These are phyloP conservation scores for Fusarium subtropicale DNA, from an alignment of 2,329 filamentous ascomycete genomes.

Conservation along the genomic window DNA sequence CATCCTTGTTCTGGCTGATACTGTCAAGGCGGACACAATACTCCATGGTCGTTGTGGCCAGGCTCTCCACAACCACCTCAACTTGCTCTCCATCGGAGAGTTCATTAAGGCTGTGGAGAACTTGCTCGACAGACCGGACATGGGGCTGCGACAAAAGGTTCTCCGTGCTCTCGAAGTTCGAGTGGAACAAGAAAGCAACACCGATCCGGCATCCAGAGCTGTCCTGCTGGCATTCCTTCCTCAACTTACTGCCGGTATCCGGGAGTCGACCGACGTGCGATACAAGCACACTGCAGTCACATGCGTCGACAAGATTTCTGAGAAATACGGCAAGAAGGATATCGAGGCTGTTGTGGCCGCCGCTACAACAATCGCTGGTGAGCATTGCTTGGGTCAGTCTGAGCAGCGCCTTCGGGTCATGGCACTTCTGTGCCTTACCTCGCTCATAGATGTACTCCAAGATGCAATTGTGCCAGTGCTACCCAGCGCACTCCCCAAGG, in stretches of 20 bases:
- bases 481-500: constrained; percentile 77
- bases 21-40: constrained; percentile 66
- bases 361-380: constrained; percentile 80
- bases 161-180: constrained; percentile 84
- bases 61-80: constrained; percentile 82
- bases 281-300: constrained; percentile 88
- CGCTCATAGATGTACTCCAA: constrained; percentile 86
- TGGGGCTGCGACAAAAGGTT: constrained; percentile 82
- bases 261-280: constrained; percentile 75
- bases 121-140: constrained; percentile 79
- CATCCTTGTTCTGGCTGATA: constrained; percentile 73
- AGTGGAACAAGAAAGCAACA: constrained; percentile 77
- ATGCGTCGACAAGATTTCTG: constrained; percentile 91
- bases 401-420: constrained; percentile 81
- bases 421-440: constrained; percentile 89
- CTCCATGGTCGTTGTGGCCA: constrained; percentile 72
- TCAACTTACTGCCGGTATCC: constrained; percentile 80
- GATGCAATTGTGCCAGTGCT: constrained; percentile 88
- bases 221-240: constrained; percentile 83
- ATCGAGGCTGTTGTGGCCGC: constrained; percentile 79
- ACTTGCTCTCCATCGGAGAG: constrained; percentile 85
- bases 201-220: constrained; percentile 74
- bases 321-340: constrained; percentile 96
- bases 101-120: constrained; percentile 90
- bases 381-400: constrained; percentile 78